A percentile compares a stretch with the other conserved stretches of the same genome.
Evolutionary conservation across 2,329 filamentous ascomycete species (phyloP).

Genomic region (Fonsecaea pugnacius): DNA sequence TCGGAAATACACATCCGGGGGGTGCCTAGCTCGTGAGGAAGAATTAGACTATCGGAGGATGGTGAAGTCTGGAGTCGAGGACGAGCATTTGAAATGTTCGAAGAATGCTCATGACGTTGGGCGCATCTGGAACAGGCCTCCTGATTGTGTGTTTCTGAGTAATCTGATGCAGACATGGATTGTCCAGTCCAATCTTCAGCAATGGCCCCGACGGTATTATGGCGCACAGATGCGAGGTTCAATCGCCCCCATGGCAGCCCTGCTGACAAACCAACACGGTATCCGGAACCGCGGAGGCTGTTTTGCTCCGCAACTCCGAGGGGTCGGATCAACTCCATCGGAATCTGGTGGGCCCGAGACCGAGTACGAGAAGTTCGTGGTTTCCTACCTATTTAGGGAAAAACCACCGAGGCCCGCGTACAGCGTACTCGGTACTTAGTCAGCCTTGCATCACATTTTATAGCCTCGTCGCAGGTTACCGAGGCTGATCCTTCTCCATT

Average conservation of each 20-base stretch:
- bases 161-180: not conserved
- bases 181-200: not conserved
- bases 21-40: not conserved
- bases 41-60: not conserved
- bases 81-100: slow-evolving; percentile 2
- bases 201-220: not conserved
- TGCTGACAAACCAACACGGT: slow-evolving; percentile 1
- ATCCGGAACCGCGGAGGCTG: not conserved
- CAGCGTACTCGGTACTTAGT: not conserved
- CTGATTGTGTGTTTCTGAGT: not conserved
- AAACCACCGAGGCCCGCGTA: not conserved
- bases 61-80: not conserved
- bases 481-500: not conserved
- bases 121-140: not conserved
- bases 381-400: not conserved
- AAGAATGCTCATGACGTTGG: not conserved
- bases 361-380: not conserved
- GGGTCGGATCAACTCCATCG: not conserved
- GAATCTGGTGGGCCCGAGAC: not conserved
- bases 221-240: not conserved
- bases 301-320: slow-evolving; percentile 2
- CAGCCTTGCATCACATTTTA: not conserved
- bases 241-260: not conserved
- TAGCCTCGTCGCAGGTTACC: not conserved
- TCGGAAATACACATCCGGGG: not conserved